Conservation (phyloP, 108 stramenopile genomes). For the Nitzschia palea region DNA sequence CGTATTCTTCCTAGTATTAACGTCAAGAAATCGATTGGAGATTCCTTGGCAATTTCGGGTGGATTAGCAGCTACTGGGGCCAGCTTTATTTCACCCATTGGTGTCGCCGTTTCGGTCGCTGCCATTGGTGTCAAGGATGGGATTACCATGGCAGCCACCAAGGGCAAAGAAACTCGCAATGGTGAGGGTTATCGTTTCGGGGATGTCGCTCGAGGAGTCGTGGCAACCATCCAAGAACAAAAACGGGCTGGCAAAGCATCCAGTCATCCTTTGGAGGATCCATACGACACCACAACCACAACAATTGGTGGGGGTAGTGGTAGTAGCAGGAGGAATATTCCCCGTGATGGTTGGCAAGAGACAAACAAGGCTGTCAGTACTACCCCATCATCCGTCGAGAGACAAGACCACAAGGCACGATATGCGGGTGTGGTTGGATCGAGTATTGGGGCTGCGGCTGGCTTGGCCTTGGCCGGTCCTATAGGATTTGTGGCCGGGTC, state of each 20-base stretch:
- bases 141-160: constrained; percentile 3
- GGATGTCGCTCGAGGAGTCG: constrained; percentile 9
- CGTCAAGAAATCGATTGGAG: neutral
- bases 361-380: neutral
- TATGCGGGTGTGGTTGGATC: constrained; percentile 9
- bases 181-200: constrained; percentile 6
- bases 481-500: constrained; percentile 15
- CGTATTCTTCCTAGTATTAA: neutral
- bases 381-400: neutral
- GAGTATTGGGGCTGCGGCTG: constrained; percentile 10
- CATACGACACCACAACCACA: too few relatives aligned
- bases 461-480: constrained; percentile 11
- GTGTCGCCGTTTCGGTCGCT: constrained; percentile 14
- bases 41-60: neutral
- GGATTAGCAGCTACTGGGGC: constrained; percentile 1
- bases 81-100: constrained; percentile 7
- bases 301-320: too few relatives aligned
- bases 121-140: constrained; percentile 18
- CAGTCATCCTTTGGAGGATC: too few relatives aligned
- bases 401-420: constrained; percentile 1
- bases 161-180: constrained; percentile 8
- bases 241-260: too few relatives aligned
- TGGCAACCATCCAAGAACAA: constrained; percentile 5
- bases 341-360: neutral
- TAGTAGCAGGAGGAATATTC: too few relatives aligned